Evolutionary conservation across 2,329 filamentous ascomycete species (phyloP).

Genomic region (Leptoxyphium fumago): DNA sequence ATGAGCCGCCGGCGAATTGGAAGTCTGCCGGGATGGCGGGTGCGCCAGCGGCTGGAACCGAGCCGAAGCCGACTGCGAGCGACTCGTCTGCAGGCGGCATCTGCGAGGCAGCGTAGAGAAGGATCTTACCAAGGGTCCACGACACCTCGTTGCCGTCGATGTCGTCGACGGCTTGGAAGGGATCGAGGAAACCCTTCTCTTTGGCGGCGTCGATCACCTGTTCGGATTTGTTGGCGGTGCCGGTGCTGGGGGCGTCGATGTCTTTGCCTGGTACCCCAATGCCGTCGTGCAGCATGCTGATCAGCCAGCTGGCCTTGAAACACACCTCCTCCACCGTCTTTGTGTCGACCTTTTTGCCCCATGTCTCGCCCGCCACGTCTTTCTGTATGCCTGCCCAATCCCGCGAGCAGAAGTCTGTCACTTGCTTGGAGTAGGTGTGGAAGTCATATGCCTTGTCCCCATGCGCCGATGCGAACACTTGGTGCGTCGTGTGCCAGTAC

Average conservation of each 20-base stretch:
- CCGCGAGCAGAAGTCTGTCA: slow-evolving; percentile 70
- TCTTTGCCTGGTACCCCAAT: slow-evolving; percentile 70
- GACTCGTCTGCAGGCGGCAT: slow-evolving; percentile 45
- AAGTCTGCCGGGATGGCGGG: slow-evolving; percentile 46
- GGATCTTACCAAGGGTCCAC: slow-evolving; percentile 94
- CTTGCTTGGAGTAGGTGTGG: slow-evolving; percentile 71
- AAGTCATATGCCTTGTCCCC: slow-evolving; percentile 77
- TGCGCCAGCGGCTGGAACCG: slow-evolving; percentile 16
- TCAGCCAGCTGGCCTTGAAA: slow-evolving; percentile 96
- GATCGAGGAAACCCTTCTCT: slow-evolving; percentile 60
- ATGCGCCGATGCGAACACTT: slow-evolving; percentile 67
- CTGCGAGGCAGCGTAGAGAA: slow-evolving; percentile 85
- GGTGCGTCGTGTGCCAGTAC: slow-evolving; percentile 97
- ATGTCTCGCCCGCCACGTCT: slow-evolving; percentile 50
- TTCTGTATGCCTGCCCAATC: slow-evolving; percentile 65
- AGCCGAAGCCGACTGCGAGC: slow-evolving; percentile 82
- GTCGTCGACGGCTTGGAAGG: slow-evolving; percentile 87
- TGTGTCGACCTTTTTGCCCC: slow-evolving; percentile 57
- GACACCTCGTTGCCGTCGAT: slow-evolving; percentile 84
- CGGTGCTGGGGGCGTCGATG: slow-evolving; percentile 16
- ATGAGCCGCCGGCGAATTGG: slow-evolving; percentile 55
- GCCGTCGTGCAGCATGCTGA: slow-evolving; percentile 89
- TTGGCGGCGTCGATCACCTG: slow-evolving; percentile 53
- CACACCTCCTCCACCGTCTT: slow-evolving; percentile 75
- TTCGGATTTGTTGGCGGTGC: slow-evolving; percentile 56